A percentile compares a stretch with the other conserved stretches of the same genome.
Evolutionary conservation across 2,329 filamentous ascomycete genomes (phyloP).

Genomic region (Neurospora sp.): DNA sequence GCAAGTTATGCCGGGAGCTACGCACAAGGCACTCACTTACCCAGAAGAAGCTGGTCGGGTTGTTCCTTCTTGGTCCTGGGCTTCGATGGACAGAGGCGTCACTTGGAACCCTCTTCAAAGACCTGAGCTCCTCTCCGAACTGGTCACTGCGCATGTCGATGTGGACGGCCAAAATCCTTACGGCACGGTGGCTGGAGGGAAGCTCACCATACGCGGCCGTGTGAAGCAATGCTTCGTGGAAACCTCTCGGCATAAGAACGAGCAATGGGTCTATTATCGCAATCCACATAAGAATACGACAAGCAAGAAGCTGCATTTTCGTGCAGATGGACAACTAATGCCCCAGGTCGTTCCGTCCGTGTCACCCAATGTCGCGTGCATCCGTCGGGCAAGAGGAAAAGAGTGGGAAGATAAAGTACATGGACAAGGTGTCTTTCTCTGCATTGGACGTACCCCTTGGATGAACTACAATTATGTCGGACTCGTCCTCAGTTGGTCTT

Average conservation of each 20-base stretch:
- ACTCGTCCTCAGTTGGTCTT: not conserved
- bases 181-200: not conserved
- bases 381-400: not conserved
- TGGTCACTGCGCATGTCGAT: not conserved
- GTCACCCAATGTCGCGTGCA: not conserved
- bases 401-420: not conserved
- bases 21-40: not conserved
- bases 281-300: not conserved
- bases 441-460: not conserved
- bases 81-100: not conserved
- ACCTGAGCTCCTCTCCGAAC: not conserved
- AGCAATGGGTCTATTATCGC: not conserved
- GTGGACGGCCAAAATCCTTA: not conserved
- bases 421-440: not conserved
- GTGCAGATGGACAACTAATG: not conserved
- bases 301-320: not conserved
- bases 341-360: not conserved
- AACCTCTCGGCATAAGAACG: not conserved
- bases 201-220: not conserved
- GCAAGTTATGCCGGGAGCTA: not conserved
- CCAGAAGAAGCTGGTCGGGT: constrained; percentile 1
- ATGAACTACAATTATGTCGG: not conserved
- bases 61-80: constrained; percentile 8
- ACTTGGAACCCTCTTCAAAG: not conserved
- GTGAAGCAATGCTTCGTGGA: not conserved